Evolutionary conservation across 1,284 basidiomycete species (phyloP), one percentile per base, ranked within the genome.

Genomic region (Ustilago loliicola): DNA sequence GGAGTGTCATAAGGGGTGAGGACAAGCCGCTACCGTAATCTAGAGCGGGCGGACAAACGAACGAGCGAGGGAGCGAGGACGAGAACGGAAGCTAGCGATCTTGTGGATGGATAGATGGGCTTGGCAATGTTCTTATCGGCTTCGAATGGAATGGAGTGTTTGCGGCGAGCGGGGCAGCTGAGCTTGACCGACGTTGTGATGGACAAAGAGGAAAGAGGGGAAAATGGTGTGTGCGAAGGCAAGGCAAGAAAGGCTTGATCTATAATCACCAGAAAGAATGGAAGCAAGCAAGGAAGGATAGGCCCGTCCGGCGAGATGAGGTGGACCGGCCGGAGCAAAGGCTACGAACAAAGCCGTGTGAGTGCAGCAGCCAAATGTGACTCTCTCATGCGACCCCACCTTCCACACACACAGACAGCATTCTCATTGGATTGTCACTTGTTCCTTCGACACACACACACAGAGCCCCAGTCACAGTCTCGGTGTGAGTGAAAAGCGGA

Each of bases 1-100:
- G 57, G 61, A 73, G 66, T 73, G 71, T 68, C 71, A 73, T 73
- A 64, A 45, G 71, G 63, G 71, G 38, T 45, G 21, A 21, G 7
- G 7, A 17, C 6, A 45, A 66, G 61, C 67, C 52, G 56, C 66
- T 52, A 8, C 48, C 57, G 52, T 45, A 3, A 48, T 23, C 13
- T 48, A 42, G 47, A 60, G 29, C 54, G 47, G 23, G 47, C 38
- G 13, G 17, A 19, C 15, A 15, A 40, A 15, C 38, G 17, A 40
- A 15, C 13, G 17, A 40, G 7, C 15, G 17, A 40, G 19, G 17
- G 11, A 40, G 11, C 32, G 32, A 11, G 32, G 32, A 34, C 5
- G 32, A 5, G 5, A 34, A 7, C 32, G n/a, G n/a, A 36, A 40
- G 32, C 32, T 56, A 7, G 27, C 40, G 40, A 32, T 21, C 42